A percentile compares a stretch with the other conserved stretches of the same genome.
Conservation (phyloP, 2,329 filamentous ascomycete species). For the Pseudocercospora ulei region DNA sequence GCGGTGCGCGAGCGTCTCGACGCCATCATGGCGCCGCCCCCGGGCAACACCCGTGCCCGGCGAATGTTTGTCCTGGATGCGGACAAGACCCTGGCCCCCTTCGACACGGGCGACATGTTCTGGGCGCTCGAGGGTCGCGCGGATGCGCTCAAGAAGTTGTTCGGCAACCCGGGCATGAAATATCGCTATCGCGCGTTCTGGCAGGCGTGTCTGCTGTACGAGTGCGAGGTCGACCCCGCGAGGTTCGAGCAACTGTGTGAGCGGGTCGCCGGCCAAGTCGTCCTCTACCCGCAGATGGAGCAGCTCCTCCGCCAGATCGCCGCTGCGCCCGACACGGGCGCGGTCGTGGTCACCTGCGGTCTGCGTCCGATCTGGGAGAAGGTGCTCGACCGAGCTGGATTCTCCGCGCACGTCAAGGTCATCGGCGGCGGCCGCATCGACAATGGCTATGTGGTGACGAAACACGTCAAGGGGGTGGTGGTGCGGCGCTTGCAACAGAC, state of each 20-base stretch:
- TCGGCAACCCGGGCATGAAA: conserved; percentile 39
- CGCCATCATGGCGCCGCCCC: conserved; percentile 24
- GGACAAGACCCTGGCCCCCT: conserved; percentile 47
- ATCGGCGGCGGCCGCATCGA: conserved; percentile 46
- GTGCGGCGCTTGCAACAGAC: conserved; percentile 37
- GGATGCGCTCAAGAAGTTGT: conserved; percentile 48
- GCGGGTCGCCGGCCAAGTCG: conserved; percentile 37
- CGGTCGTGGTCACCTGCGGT: conserved; percentile 49
- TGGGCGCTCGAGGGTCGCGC: conserved; percentile 40
- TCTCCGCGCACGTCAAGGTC: conserved; percentile 41
- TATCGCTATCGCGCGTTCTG: conserved; percentile 50
- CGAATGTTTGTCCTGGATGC: conserved; percentile 50
- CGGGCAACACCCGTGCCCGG: conserved; percentile 33
- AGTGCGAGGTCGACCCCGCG: conserved; percentile 37
- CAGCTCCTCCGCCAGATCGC: conserved; percentile 35
- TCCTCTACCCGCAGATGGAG: conserved; percentile 44
- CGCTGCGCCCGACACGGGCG: conserved; percentile 33
- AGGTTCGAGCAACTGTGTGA: conserved; percentile 43
- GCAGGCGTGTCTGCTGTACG: conserved; percentile 47
- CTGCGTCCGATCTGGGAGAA: conserved; percentile 48
- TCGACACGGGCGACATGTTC: conserved; percentile 47
- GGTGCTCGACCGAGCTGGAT: conserved; percentile 40
- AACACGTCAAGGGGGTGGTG: conserved; percentile 43
- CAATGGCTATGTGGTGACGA: conserved; percentile 46
- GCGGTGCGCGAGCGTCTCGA: conserved; percentile 33